phyloP scores from a whole-genome alignment of 192 early-diverging fungal species.

The Gamsiella multidivaricata region DNA sequence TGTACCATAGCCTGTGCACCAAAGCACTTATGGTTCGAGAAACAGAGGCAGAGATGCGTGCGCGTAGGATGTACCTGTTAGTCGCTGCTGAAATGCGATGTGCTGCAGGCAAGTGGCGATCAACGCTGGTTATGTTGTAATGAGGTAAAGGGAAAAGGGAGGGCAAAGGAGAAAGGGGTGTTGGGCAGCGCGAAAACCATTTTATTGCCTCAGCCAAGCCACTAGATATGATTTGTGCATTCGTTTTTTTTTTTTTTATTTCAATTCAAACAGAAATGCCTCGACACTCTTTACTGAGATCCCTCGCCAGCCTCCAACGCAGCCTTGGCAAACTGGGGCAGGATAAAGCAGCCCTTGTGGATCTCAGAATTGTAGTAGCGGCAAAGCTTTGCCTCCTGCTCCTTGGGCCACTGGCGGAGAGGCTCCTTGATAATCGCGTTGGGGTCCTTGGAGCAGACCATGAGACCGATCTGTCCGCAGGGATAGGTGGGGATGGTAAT shows the following conservation, averaged over 20 bases:
- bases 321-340: conserved; percentile 91
- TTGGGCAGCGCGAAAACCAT: background rate
- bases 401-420: conserved; percentile 75
- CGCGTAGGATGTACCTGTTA: too few species aligned
- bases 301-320: conserved; percentile 60
- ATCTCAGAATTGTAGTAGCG: conserved; percentile 96
- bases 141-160: conserved; percentile 4
- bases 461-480: conserved; percentile 96
- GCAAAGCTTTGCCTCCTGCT: conserved; percentile 85
- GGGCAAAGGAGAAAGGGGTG: background rate
- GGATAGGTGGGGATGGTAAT: conserved; percentile 97
- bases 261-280: too few species aligned
- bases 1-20: too few species aligned
- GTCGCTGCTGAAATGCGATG: too few species aligned
- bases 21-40: too few species aligned
- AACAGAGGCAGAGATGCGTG: too few species aligned
- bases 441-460: conserved; percentile 90
- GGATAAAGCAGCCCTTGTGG: conserved; percentile 90
- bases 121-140: too few species aligned
- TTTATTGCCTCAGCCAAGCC: too few species aligned
- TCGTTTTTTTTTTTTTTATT: too few species aligned
- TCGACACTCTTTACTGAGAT: conserved; percentile 40
- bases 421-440: conserved; percentile 81
- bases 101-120: too few species aligned
- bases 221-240: too few species aligned